These are phyloP conservation scores for Candida wancherniae DNA, from an alignment of 805 yeast genomes.

Conservation along the genomic window DNA sequence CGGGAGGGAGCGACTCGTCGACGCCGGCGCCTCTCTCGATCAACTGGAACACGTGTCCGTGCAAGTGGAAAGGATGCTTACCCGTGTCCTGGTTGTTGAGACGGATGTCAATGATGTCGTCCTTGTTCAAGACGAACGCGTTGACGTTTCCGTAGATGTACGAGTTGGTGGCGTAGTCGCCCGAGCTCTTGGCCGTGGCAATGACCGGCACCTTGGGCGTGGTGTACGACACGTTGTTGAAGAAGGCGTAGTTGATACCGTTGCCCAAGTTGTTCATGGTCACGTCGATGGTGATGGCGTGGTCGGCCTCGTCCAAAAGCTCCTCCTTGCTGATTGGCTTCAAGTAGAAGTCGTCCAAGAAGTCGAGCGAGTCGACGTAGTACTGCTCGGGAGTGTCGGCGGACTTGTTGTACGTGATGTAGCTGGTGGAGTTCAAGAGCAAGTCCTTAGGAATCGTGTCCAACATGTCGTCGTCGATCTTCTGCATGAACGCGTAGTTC, in stretches of 20 bases:
- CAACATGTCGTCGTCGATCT: constrained; percentile 77
- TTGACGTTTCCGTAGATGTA: constrained; percentile 77
- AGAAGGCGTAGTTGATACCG: constrained; percentile 95
- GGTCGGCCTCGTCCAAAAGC: constrained; percentile 62
- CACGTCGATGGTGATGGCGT: constrained; percentile 64
- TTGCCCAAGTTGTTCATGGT: constrained; percentile 77
- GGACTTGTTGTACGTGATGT: constrained; percentile 51
- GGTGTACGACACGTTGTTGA: constrained; percentile 78
- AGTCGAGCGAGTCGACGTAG: constrained; percentile 39
- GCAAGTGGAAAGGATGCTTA: constrained; percentile 95
- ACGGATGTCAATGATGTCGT: constrained; percentile 71
- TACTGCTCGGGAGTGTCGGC: constrained; percentile 39
- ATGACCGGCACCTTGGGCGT: constrained; percentile 84
- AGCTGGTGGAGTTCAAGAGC: constrained; percentile 68
- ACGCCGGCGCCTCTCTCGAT: constrained; percentile 64
- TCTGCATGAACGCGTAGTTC: constrained; percentile 80
- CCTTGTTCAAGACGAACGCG: constrained; percentile 62
- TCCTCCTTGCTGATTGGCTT: constrained; percentile 31
- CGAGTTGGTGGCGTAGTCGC: constrained; percentile 50
- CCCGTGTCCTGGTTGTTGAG: constrained; percentile 87
- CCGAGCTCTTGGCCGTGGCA: constrained; percentile 71
- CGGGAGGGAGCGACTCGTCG: constrained; percentile 50
- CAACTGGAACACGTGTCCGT: constrained; percentile 88
- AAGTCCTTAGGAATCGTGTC: constrained; percentile 67
- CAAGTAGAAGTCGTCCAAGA: constrained; percentile 37